Conservation (phyloP, 192 early-diverging fungal species). For the Linnemannia schmuckeri region DNA sequence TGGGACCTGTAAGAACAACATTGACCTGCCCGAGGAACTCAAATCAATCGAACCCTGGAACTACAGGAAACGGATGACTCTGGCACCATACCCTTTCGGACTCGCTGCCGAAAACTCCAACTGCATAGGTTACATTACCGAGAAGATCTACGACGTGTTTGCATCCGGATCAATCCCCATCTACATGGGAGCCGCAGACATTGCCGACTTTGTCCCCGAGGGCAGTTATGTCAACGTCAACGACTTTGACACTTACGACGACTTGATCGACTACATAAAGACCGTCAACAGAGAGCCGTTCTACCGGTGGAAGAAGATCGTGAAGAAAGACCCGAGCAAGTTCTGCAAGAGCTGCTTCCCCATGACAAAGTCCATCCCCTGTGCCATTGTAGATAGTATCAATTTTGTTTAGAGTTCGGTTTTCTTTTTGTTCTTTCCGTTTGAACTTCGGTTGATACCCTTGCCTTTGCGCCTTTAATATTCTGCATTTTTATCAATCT, state of each 20-base stretch:
- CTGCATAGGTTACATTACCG: slow-evolving; percentile 28
- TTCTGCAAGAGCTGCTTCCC: slow-evolving; percentile 27
- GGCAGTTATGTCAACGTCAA: slow-evolving; percentile 21
- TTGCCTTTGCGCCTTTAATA: too few relatives aligned
- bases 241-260: slow-evolving; percentile 13
- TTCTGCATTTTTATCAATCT: too few relatives aligned
- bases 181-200: slow-evolving; percentile 28
- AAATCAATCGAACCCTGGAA: neutral
- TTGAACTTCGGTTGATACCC: too few relatives aligned
- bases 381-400: too few relatives aligned
- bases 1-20: slow-evolving; percentile 17
- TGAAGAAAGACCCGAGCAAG: slow-evolving; percentile 3
- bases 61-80: slow-evolving; percentile 2
- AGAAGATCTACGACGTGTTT: slow-evolving; percentile 35
- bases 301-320: slow-evolving; percentile 7
- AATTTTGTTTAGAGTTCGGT: too few relatives aligned
- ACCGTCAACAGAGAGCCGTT: slow-evolving; percentile 7
- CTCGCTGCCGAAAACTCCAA: slow-evolving; percentile 31
- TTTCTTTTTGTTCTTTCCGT: too few relatives aligned
- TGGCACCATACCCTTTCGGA: slow-evolving; percentile 22
- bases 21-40: slow-evolving; percentile 12
- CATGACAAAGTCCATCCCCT: too few relatives aligned
- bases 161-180: slow-evolving; percentile 20
- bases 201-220: slow-evolving; percentile 21
- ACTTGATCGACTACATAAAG: slow-evolving; percentile 10